These are phyloP conservation scores for Manihot esculenta DNA, from an alignment of 441 rosid genomes.

Conservation along the genomic window DNA sequence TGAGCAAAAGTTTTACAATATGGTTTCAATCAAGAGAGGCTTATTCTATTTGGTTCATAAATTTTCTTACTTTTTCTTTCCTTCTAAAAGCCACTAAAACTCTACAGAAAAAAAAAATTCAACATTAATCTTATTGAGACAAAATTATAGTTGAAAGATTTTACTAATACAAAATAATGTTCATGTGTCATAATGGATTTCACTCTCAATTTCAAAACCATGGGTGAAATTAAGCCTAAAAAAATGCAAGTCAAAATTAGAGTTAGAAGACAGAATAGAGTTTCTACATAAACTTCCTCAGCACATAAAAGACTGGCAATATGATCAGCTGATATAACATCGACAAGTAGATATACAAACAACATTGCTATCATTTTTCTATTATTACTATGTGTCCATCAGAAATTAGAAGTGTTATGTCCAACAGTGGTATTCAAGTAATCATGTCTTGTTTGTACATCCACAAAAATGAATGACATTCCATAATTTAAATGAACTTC, in stretches of 20 bases:
- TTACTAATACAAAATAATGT: background rate
- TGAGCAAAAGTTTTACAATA: background rate
- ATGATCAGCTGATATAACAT: background rate
- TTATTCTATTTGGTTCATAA: background rate
- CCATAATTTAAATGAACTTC: background rate
- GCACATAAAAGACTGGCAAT: background rate
- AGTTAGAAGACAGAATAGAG: background rate
- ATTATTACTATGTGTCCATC: background rate
- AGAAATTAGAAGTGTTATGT: background rate
- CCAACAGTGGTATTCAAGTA: background rate
- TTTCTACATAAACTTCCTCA: background rate
- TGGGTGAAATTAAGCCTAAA: background rate
- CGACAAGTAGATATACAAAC: background rate
- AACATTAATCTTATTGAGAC: no score
- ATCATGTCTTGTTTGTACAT: background rate
- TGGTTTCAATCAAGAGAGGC: no score
- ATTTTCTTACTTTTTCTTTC: no score
- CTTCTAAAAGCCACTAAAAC: no score
- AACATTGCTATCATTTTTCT: background rate
- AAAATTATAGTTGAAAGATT: no score
- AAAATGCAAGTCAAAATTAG: background rate
- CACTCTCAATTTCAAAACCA: background rate
- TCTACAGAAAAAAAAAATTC: no score
- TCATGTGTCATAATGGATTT: background rate
- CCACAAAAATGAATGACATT: background rate